These are phyloP conservation scores for Cyclospora cayetanensis DNA, from an alignment of 169 alveolate genomes.

Conservation along the genomic window DNA sequence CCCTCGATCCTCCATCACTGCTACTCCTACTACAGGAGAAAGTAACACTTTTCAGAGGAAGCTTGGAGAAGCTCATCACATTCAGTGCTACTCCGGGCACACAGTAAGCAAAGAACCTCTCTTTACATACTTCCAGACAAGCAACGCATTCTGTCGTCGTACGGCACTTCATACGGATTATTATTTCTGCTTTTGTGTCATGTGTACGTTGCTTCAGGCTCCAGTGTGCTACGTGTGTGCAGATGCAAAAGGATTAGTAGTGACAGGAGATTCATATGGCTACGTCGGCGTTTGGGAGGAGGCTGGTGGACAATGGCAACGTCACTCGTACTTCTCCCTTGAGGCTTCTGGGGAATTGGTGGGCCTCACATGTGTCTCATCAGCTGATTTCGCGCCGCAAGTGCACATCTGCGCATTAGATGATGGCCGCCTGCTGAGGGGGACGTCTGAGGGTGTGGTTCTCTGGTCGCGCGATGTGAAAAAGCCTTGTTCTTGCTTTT, in stretches of 20 bases:
- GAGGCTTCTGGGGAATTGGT: constrained; percentile 23
- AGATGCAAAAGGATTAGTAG: constrained; percentile 8
- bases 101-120: not conserved
- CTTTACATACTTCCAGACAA: not conserved
- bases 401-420: constrained; percentile 23
- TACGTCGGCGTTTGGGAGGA: constrained; percentile 25
- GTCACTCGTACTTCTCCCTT: not conserved
- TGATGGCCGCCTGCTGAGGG: constrained; percentile 32
- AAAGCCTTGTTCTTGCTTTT: constrained; percentile 25
- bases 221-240: constrained; percentile 62
- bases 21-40: not conserved
- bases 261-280: constrained; percentile 29
- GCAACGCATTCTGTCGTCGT: not conserved
- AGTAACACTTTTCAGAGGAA: not conserved
- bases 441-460: constrained; percentile 31
- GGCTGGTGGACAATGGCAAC: constrained; percentile 9
- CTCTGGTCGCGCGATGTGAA: constrained; percentile 47
- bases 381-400: not conserved
- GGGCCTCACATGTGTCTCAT: constrained; percentile 37
- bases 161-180: not conserved
- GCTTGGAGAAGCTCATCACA: not conserved
- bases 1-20: not conserved
- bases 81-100: constrained; percentile 11
- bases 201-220: constrained; percentile 56
- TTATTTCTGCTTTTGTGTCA: not conserved